Percentiles rank a stretch among this genome's conserved stretches.
phyloP scores from a whole-genome alignment of 1,284 basidiomycete genomes.

The Peniophora sp. region DNA sequence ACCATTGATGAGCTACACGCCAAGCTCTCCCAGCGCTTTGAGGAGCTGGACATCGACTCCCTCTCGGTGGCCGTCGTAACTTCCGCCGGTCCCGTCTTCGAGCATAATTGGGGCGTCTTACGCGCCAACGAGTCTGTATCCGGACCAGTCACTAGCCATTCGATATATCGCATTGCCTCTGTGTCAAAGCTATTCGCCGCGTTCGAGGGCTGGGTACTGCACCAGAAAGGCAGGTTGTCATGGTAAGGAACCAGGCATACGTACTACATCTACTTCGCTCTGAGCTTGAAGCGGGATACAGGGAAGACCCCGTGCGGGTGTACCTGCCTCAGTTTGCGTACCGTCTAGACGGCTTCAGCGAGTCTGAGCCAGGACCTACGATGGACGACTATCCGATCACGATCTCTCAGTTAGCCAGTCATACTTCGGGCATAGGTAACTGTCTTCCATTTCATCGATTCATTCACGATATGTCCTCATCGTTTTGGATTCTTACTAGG shows the following conservation, averaged over 20 bases:
- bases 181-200: slow-evolving; percentile 41
- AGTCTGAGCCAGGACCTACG: not conserved
- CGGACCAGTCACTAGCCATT: slow-evolving; percentile 20
- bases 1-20: slow-evolving; percentile 1
- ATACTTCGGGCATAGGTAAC: slow-evolving; percentile 32
- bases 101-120: slow-evolving; percentile 27
- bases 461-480: too few species aligned
- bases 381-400: slow-evolving; percentile 27
- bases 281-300: slow-evolving; percentile 8
- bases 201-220: slow-evolving; percentile 36
- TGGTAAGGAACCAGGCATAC: slow-evolving; percentile 21
- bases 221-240: slow-evolving; percentile 31
- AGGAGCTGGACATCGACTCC: slow-evolving; percentile 28
- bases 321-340: slow-evolving; percentile 28
- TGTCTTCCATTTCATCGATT: too few species aligned
- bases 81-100: slow-evolving; percentile 27
- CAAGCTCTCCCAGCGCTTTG: slow-evolving; percentile 8
- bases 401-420: slow-evolving; percentile 35
- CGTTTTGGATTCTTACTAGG: slow-evolving; percentile 15
- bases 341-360: slow-evolving; percentile 9
- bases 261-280: not conserved
- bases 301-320: slow-evolving; percentile 35
- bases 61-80: slow-evolving; percentile 33
- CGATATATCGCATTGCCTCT: slow-evolving; percentile 40
- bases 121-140: slow-evolving; percentile 35